Evolutionary conservation across 192 early-diverging fungal species (phyloP), one percentile per base, ranked within the genome.

Genomic region (Pilaira anomala): DNA sequence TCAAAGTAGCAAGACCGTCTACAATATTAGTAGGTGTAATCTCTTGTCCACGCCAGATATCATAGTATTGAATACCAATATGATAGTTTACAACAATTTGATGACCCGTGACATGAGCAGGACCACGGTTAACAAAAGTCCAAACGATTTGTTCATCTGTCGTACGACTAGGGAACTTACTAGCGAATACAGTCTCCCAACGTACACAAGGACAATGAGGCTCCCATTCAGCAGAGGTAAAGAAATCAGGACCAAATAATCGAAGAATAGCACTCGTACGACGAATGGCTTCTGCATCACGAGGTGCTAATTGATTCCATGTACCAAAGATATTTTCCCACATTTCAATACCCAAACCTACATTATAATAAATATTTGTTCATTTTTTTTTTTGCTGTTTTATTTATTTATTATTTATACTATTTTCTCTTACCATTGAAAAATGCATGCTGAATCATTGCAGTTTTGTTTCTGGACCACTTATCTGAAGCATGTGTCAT

Each of bases 251-350:
- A 24, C 63, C 63, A 56, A 65, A 65, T n/a, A 26, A 36, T 22
- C 63, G 63, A 21, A 65, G 51, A 14, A 65, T 65, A 26, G 44
- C 45, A 48, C 39, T 44, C 18, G 53, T 56, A 30, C 63, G 63
- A 21, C 63, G 39, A 18, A 65, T 24, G 18, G 63, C 63, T 40
- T 65, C 63, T 29, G 33, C 63, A 48, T 65, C 63, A 48, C 63
- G 51, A 42, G 63, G 63, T 9, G 40, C 25, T 12, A 65, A 22
- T 24, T 65, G 63, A 39, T 65, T 65, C 63, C 63, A 65, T 19
- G 53, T 56, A 56, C 63, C 63, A 65, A 65, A 65, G 63, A 65
- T 55, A 44, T 65, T 65, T 48, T 65, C 63, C 63, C 51, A 56
- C n/a, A 50, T 56, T 46, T 65, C 63, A 33, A 65, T 26, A 65